Conservation (phyloP, 192 early-diverging fungal species). For the Coemansia pectinata region DNA sequence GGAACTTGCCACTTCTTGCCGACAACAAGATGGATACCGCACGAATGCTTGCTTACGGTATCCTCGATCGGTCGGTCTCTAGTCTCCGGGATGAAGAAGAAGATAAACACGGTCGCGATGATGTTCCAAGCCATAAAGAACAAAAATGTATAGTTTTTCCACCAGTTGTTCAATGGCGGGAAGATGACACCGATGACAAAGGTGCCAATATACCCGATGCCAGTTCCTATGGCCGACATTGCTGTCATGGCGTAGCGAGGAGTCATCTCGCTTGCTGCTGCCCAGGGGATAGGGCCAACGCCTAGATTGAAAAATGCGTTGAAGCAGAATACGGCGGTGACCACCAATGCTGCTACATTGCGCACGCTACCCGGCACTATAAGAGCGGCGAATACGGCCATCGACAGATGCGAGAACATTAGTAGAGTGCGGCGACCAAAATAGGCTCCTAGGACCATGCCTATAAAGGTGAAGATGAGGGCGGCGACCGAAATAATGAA, state of each 20-base stretch:
- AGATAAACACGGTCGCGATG: slow-evolving; percentile 63
- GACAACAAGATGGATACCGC: slow-evolving; percentile 44
- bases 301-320: slow-evolving; percentile 78
- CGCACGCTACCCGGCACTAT: slow-evolving; percentile 63
- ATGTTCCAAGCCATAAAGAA: slow-evolving; percentile 70
- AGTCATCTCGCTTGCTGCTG: slow-evolving; percentile 74
- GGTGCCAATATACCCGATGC: slow-evolving; percentile 69
- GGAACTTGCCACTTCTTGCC: slow-evolving; percentile 37
- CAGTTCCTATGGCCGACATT: slow-evolving; percentile 69
- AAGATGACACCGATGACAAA: slow-evolving; percentile 64
- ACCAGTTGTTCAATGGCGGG: slow-evolving; percentile 57
- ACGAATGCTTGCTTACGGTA: slow-evolving; percentile 51
- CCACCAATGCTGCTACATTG: slow-evolving; percentile 55
- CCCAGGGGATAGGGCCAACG: slow-evolving; percentile 81
- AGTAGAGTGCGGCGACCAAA: slow-evolving; percentile 73
- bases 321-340: slow-evolving; percentile 68
- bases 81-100: slow-evolving; percentile 76
- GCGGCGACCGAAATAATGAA: slow-evolving; percentile 53
- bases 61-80: slow-evolving; percentile 74
- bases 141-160: slow-evolving; percentile 58
- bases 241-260: slow-evolving; percentile 74
- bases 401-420: slow-evolving; percentile 62
- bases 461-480: slow-evolving; percentile 46
- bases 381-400: slow-evolving; percentile 61
- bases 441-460: slow-evolving; percentile 61